phyloP scores from a whole-genome alignment of 1,139 yeast species.

The Pichia sp. region DNA sequence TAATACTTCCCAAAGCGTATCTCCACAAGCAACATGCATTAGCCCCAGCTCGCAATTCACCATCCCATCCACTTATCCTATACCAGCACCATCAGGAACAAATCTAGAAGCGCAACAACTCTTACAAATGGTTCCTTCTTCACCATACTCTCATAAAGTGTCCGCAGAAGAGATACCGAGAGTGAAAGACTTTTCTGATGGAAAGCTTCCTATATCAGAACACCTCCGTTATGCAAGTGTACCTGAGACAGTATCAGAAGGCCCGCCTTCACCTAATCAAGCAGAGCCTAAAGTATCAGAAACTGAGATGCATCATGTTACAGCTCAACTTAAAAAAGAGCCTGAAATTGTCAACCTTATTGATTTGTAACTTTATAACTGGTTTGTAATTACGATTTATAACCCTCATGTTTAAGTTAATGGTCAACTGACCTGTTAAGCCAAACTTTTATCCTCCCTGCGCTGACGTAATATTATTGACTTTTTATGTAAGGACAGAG shows the following conservation, averaged over 20 bases:
- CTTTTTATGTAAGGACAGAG: not conserved
- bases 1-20: not conserved
- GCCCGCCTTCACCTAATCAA: not conserved
- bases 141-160: not conserved
- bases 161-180: not conserved
- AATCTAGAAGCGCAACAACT: not conserved
- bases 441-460: not conserved
- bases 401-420: not conserved
- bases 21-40: not conserved
- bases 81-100: not conserved
- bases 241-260: not conserved
- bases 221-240: not conserved
- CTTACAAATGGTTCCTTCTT: not conserved
- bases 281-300: not conserved
- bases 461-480: not conserved
- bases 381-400: not conserved
- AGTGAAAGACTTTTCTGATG: not conserved
- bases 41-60: not conserved
- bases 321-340: not conserved
- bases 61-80: not conserved
- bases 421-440: not conserved
- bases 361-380: conserved; percentile 7
- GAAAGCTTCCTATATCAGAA: not conserved
- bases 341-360: conserved; percentile 13
- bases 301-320: not conserved